A percentile compares a stretch with the other conserved stretches of the same genome.
Conservation (phyloP, 139 green algal species). For the Micractinium sp. region DNA sequence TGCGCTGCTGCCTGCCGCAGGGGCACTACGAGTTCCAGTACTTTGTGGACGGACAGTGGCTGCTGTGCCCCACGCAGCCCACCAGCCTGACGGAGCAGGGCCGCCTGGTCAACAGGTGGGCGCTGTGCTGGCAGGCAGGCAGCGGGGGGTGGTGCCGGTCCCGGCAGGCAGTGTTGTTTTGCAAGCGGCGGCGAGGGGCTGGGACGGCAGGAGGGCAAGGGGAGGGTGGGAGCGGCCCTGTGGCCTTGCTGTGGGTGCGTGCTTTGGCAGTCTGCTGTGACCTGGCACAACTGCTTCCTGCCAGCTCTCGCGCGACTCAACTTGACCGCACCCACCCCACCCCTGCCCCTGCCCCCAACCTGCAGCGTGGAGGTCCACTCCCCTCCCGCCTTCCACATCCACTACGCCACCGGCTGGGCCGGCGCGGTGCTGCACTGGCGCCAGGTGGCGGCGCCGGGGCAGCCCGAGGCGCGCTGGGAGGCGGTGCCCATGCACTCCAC, state of each 20-base stretch:
- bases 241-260: too few relatives aligned
- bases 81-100: constrained; percentile 48
- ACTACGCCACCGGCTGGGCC: constrained; percentile 70
- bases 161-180: too few relatives aligned
- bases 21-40: constrained; percentile 65
- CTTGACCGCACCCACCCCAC: too few relatives aligned
- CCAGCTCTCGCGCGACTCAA: too few relatives aligned
- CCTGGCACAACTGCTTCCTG: too few relatives aligned
- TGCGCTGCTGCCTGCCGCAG: constrained; percentile 55
- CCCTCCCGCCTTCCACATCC: constrained; percentile 57
- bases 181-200: too few relatives aligned
- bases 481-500: constrained; percentile 50
- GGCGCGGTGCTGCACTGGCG: constrained; percentile 48
- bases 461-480: constrained; percentile 11
- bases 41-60: constrained; percentile 65
- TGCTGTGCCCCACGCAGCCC: constrained; percentile 40
- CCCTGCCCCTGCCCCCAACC: not conserved
- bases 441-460: not conserved
- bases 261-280: too few relatives aligned
- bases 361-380: constrained; percentile 45
- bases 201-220: too few relatives aligned
- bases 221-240: too few relatives aligned
- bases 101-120: constrained; percentile 50
- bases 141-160: too few relatives aligned
- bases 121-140: not conserved